Evolutionary conservation across 2,329 filamentous ascomycete species (phyloP).

Genomic region (Fusarium oligoseptatum): DNA sequence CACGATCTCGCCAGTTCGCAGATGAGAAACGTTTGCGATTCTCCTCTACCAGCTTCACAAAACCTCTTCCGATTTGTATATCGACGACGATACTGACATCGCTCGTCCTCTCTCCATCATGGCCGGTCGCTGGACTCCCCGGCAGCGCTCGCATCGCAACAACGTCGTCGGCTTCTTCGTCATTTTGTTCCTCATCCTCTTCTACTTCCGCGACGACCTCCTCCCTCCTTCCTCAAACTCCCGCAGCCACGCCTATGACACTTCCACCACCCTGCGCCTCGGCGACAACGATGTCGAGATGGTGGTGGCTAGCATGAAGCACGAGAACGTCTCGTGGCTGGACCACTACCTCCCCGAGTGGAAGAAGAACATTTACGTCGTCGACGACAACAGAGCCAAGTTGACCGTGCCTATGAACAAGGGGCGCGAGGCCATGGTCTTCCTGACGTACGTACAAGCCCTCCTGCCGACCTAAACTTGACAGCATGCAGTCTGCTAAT

Average conservation of each 20-base stretch:
- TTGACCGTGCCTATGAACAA: conserved; percentile 65
- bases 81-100: conserved; percentile 8
- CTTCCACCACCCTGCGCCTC: conserved; percentile 27
- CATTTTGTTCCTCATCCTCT: conserved; percentile 42
- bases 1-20: conserved; percentile 10
- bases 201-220: conserved; percentile 44
- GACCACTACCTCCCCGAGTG: conserved; percentile 58
- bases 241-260: conserved; percentile 25
- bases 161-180: conserved; percentile 44
- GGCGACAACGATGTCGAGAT: conserved; percentile 50
- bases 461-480: neutral
- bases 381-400: conserved; percentile 61
- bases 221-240: conserved; percentile 31
- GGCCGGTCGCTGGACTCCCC: conserved; percentile 45
- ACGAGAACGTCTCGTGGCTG: conserved; percentile 57
- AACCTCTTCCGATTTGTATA: too few species aligned
- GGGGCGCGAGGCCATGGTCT: conserved; percentile 67
- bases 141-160: conserved; percentile 45
- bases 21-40: conserved; percentile 9
- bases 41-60: neutral
- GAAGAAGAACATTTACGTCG: conserved; percentile 68
- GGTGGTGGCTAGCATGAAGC: conserved; percentile 51
- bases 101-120: conserved; percentile 30
- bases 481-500: conserved; percentile 10
- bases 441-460: conserved; percentile 56